Conservation (phyloP, 2,329 filamentous ascomycete genomes). For the Alternaria rosae region DNA sequence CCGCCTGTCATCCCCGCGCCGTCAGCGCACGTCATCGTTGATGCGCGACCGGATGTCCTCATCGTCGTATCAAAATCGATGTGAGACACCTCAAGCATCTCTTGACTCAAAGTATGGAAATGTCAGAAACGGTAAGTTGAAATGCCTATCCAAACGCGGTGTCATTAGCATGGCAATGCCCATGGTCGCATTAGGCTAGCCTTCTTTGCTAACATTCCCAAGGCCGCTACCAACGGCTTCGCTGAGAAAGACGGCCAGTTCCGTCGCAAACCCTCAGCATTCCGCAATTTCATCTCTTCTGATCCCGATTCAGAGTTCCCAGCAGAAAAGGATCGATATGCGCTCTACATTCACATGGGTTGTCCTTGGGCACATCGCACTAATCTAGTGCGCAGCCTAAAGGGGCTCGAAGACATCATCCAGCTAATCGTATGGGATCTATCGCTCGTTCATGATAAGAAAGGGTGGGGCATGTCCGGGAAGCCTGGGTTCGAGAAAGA, state of each 20-base stretch:
- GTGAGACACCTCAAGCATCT: background rate
- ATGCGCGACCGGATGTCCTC: background rate
- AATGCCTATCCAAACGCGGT: background rate
- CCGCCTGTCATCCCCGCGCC: background rate
- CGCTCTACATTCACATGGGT: slow-evolving; percentile 65
- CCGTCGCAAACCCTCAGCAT: slow-evolving; percentile 62
- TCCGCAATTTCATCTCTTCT: slow-evolving; percentile 63
- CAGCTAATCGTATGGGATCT: slow-evolving; percentile 55
- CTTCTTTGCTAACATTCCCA: background rate
- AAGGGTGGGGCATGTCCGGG: slow-evolving; percentile 32
- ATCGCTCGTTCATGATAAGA: slow-evolving; percentile 40
- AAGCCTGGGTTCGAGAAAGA: slow-evolving; percentile 18
- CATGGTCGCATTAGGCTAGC: background rate
- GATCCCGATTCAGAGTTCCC: slow-evolving; percentile 62
- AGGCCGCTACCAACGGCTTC: slow-evolving; percentile 3
- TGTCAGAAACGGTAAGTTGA: background rate
- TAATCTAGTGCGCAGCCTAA: slow-evolving; percentile 58
- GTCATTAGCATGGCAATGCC: background rate
- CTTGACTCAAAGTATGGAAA: background rate
- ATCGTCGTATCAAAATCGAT: background rate
- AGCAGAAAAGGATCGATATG: slow-evolving; percentile 68
- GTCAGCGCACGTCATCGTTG: background rate
- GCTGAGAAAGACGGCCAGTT: slow-evolving; percentile 63
- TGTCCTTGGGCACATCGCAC: slow-evolving; percentile 69
- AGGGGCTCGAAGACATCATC: slow-evolving; percentile 60